Percentiles rank a stretch among this genome's conserved stretches.
Evolutionary conservation across 805 yeast genomes (phyloP).

Genomic region (Blastobotrys terrestris): DNA sequence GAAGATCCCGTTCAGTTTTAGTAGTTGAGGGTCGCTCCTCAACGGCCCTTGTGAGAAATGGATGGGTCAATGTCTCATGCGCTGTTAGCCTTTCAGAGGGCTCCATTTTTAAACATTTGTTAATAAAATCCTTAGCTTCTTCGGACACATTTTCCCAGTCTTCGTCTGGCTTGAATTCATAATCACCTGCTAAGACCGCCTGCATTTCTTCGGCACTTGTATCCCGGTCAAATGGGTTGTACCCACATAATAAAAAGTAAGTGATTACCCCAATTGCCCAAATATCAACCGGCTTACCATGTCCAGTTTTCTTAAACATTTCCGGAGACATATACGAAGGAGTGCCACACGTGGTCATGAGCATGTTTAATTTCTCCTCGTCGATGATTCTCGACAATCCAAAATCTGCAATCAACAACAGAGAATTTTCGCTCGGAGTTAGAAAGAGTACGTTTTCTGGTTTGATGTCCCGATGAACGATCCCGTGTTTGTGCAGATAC

Average conservation of each 20-base stretch:
- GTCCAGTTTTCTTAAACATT: constrained; percentile 46
- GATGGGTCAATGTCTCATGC: constrained; percentile 39
- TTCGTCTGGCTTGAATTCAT: constrained; percentile 53
- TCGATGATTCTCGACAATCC: constrained; percentile 53
- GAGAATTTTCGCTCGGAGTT: constrained; percentile 33
- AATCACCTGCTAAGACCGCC: constrained; percentile 56
- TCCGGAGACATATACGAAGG: constrained; percentile 76
- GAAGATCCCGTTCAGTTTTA: constrained; percentile 29
- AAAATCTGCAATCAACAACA: constrained; percentile 52
- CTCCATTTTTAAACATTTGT: constrained; percentile 45
- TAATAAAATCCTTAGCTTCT: constrained; percentile 54
- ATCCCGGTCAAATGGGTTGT: constrained; percentile 74
- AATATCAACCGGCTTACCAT: constrained; percentile 55
- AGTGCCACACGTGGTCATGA: constrained; percentile 57
- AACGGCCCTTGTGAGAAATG: constrained; percentile 30
- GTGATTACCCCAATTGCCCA: constrained; percentile 75
- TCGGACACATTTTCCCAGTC: constrained; percentile 47
- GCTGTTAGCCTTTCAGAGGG: constrained; percentile 44
- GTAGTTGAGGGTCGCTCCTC: constrained; percentile 13
- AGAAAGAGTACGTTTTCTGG: constrained; percentile 63
- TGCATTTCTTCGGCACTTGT: constrained; percentile 59
- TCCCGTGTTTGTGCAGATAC: constrained; percentile 51
- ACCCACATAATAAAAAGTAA: constrained; percentile 66
- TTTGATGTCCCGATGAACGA: constrained; percentile 67
- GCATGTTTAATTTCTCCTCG: constrained; percentile 33